Evolutionary conservation across 2,329 filamentous ascomycete genomes (phyloP), one percentile per base, ranked within the genome.

Genomic region (Penicillium occitanis): DNA sequence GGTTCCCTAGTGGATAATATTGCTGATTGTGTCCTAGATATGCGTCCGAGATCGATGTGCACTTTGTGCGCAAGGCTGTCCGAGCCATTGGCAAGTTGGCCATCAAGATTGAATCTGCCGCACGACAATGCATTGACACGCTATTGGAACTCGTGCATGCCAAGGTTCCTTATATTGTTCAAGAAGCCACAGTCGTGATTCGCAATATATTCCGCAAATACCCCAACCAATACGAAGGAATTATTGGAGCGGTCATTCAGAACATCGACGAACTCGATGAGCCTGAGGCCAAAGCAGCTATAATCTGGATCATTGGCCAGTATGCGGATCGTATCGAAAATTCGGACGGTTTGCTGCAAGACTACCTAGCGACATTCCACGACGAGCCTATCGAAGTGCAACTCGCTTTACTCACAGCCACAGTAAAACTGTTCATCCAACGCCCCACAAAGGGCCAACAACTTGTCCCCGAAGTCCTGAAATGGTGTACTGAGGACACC

Each of bases 121-220:
- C 95, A 11, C 87, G 89, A 72, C 86, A 91, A 67, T 99, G 95
- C 80, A 99, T 99, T 76, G 93, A 94, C 74, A 90, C 96, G 5
- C 84, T 99, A 0, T 85, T 99, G 22, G 93, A 97, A 69, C 86
- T 99, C 48, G 95, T 99, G 57, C 90, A 93, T 33, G 98, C 95
- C n/a, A 98, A 98, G 80, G 90, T 99, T 64, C 96, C 93, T 0
- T 99, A 99, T 75, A 99, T 99, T 71, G 95, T 99, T 0, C 95
- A 99, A 79, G 95, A 99, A 82, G 95, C 95, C 17, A 99, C 95
- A 0, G 95, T 99, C 5, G 95, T 99, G 30, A 99, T 99, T 75
- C 91, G 93, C 71, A 99, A 99, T 78, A 99, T 99, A 74, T 99
- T 99, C 86, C 90, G 95, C 71, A 98, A 98, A 81, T 99, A 99